phyloP scores from a whole-genome alignment of 345 rosid genomes.

The Odontarrhena argentea region DNA sequence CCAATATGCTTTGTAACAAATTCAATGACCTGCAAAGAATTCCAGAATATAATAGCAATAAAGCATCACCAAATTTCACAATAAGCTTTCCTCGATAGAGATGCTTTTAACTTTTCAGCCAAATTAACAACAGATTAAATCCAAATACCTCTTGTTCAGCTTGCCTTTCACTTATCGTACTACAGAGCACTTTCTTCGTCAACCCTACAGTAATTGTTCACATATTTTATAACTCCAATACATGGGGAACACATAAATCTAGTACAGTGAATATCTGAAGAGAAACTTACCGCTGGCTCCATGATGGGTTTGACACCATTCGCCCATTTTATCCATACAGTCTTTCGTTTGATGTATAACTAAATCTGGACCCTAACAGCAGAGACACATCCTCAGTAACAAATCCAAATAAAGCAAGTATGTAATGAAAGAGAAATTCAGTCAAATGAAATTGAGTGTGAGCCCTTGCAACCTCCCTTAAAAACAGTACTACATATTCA shows the following conservation, averaged over 20 bases:
- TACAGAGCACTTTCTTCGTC: constrained; percentile 72
- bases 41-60: constrained; percentile 10
- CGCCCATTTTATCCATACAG: constrained; percentile 79
- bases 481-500: neutral
- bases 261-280: neutral
- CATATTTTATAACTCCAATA: constrained; percentile 17
- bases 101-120: neutral
- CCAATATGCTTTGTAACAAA: constrained; percentile 76
- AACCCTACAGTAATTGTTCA: constrained; percentile 53
- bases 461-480: neutral
- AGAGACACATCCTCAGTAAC: constrained; percentile 25
- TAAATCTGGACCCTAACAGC: constrained; percentile 80
- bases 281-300: constrained; percentile 74
- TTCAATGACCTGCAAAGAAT: constrained; percentile 64
- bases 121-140: constrained; percentile 1
- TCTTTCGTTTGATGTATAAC: constrained; percentile 81
- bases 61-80: neutral
- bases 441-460: neutral
- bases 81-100: neutral
- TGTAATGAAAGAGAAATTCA: neutral
- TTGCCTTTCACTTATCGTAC: constrained; percentile 70
- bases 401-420: neutral
- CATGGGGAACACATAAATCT: constrained; percentile 1
- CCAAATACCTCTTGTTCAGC: constrained; percentile 79
- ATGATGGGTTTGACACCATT: constrained; percentile 92